Evolutionary conservation across 768 basidiomycete species (phyloP), one percentile per base, ranked within the genome.

Genomic region (Strobilomyces confusus): DNA sequence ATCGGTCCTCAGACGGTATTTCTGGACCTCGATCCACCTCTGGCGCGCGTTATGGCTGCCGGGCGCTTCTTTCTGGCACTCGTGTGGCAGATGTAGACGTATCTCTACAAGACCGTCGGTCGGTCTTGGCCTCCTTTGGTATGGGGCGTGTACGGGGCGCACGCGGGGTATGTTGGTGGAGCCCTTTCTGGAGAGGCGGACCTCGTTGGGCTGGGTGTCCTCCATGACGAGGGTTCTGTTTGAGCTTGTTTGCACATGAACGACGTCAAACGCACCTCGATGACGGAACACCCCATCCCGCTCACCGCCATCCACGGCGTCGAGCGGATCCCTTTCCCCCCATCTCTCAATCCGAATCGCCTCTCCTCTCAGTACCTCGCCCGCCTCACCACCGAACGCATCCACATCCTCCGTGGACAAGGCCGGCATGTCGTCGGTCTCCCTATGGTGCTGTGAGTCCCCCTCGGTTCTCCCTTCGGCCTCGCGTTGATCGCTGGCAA

Each of bases 151-250:
- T 9, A 19, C 19, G 11, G 38, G 38, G 38, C 58, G 55, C 22
- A 75, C 65, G 15, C 51, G 58, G 5, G 73, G 74, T 4, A 75
- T 49, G 15, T 34, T 20, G 0, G 63, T 41, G 8, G 48, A 60
- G 0, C 74, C 72, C 50, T 74, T 75, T 37, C 70, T 68, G 25
- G 65, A 50, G 49, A 69, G 60, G 43, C 72, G 72, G 6, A 65
- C 52, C 55, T 75, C 73, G 55, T 75, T 75, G 19, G 72, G 73
- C 47, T 77, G 75, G 2, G 56, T 54, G 55, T 76, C 75, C 54
- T 77, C 75, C 64, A 66, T 58, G 14, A 14, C 23, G 34, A 44
- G 37, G 5, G 43, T 32, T 19, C 17, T 53, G 38, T 60, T 65
- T 63, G 50, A 58, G 50, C 13, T 45, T 70, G 49, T 70, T 70